phyloP scores from a whole-genome alignment of 768 basidiomycete genomes.

The Sarcomyxa edulis region DNA sequence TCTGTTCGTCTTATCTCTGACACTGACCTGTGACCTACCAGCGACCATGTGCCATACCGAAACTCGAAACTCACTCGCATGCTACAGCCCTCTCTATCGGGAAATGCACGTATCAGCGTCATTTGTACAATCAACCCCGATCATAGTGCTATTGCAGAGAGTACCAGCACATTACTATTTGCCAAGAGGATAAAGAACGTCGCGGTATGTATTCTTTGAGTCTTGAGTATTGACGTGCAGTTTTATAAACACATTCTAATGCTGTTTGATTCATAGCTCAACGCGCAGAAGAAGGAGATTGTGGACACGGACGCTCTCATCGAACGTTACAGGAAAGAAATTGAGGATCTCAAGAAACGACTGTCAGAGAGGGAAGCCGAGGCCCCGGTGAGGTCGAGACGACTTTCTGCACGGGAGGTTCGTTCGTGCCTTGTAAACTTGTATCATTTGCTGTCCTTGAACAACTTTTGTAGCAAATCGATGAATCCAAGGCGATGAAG shows the following conservation, averaged over 20 bases:
- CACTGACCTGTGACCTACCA: slow-evolving; percentile 16
- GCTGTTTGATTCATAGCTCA: slow-evolving; percentile 41
- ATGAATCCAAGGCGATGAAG: slow-evolving; percentile 80
- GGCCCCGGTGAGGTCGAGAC: slow-evolving; percentile 41
- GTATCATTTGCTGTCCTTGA: slow-evolving; percentile 1
- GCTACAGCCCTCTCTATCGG: slow-evolving; percentile 91
- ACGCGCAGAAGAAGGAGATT: slow-evolving; percentile 90
- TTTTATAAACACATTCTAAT: background rate
- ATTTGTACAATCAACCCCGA: slow-evolving; percentile 96
- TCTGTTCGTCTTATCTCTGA: background rate
- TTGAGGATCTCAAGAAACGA: slow-evolving; percentile 79
- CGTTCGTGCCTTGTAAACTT: slow-evolving; percentile 7
- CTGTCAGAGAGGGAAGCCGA: slow-evolving; percentile 68
- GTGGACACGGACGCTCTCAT: slow-evolving; percentile 92
- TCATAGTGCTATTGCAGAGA: slow-evolving; percentile 70
- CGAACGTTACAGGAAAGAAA: slow-evolving; percentile 91
- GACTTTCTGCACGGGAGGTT: slow-evolving; percentile 49
- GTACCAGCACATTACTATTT: slow-evolving; percentile 84
- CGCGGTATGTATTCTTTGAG: slow-evolving; percentile 37
- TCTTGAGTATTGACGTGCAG: background rate
- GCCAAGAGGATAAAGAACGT: slow-evolving; percentile 91
- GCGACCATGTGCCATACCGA: slow-evolving; percentile 90
- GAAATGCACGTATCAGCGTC: slow-evolving; percentile 93
- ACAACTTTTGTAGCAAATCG: slow-evolving; percentile 54
- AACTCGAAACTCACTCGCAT: slow-evolving; percentile 94